Base-by-base conservation (phyloP, 2,329 filamentous ascomycete species). In the Penicillium hesseltinei region DNA sequence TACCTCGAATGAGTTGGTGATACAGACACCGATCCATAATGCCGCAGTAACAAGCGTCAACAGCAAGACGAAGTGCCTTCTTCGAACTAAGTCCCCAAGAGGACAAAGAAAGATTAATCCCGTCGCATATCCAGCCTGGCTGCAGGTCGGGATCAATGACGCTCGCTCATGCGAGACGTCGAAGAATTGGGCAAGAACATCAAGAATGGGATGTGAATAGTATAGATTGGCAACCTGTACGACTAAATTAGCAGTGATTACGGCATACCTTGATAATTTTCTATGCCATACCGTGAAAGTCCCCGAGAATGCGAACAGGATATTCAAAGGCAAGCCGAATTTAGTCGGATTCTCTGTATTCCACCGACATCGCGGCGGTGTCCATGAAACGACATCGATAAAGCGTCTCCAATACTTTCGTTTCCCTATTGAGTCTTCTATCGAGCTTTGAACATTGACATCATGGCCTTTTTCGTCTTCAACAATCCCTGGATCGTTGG, bases 121-220 rank as follows among this genome's bases (percentile, higher is more conserved):
- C 0, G 79, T 80, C 0, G 89, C 90, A 73, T 94, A 94, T 1
- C 90, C 90, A 2, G 89, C 88, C 71, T 94, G 91, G 73, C 89
- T 86, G 43, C 92, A 76, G 0, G 90, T 93, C 1, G 90, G 89
- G 25, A 93, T 85, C 40, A 84, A 74, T 4, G 83, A 79, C 0
- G 89, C 85, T 53, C 82, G 79, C 66, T 91, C 88, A 66, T 91
- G 88, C 9, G 80, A 81, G 47, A 93, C 87, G 52, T 81, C 68
- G 67, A 94, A 93, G 17, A 89, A 87, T 10, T 79, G 71, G 0
- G 90, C 89, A 40, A 94, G 80, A 50, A 89, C 84, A 68, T 92
- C 91, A 25, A 93, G 77, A 46, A 93, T 89, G 0, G 90, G 89
- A 66, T 92, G 89, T 58, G 84, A 90, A 73, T 93, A 92, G 75